Evolutionary conservation across 1,139 yeast genomes (phyloP), one percentile per base, ranked within the genome.

Genomic region (Geotrichum macrosporum): DNA sequence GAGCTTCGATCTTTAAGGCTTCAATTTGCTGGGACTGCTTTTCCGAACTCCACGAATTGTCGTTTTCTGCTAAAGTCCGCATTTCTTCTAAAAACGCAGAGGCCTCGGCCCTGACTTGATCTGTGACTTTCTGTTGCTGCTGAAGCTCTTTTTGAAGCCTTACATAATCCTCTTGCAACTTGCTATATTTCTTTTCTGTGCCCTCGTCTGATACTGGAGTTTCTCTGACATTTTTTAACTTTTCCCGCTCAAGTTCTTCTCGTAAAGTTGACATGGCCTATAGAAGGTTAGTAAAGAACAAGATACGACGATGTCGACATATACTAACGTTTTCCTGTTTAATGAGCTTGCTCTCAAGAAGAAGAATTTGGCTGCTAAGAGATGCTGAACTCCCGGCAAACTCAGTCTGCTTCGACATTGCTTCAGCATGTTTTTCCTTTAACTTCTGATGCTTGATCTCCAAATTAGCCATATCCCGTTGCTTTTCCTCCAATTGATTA

Each of bases 41-140:
- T 29, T 58, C 63, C 13, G 60, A 55, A 34, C 57, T 52, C 41
- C 52, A 56, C 9, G 57, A 44, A 27, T 49, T 50, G 22, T 64
- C 66, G 34, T 55, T 54, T 42, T 62, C 63, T 3, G 73, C 65
- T 32, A 70, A 59, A 1, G 60, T 54, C 20, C 69, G 57, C 73
- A 71, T 68, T 48, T 71, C 74, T 13, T 55, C 57, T 35, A 71
- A 55, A 49, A 69, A 66, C n/a, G 56, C 62, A 6, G 64, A 57
- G 1, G 74, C 73, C 51, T 71, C 74, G 3, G 58, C 53, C n/a
- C 71, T 61, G 19, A 70, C 73, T 50, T 68, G 67, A 21, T 67
- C 70, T 0, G 72, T 68, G 10, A 69, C 59, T 27, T 52, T 52
- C 36, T 65, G 68, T 53, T 69, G 72, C 40, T 60, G 61, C 29